Base-by-base conservation (phyloP, 225 moss, liverwort and hornwort species). In the Physcomitrium patens region DNA sequence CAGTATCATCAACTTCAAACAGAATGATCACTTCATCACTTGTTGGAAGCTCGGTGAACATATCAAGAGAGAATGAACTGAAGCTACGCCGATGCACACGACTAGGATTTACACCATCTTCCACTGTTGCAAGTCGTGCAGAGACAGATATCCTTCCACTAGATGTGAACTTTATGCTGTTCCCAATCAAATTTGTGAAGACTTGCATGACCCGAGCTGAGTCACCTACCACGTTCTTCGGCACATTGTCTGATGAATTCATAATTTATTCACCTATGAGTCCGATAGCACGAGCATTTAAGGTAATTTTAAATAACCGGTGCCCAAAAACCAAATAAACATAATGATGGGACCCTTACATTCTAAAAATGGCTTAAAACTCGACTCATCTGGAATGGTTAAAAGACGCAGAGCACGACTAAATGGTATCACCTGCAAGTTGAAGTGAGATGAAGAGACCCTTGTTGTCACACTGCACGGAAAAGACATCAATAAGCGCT, bases 1-100 rank as follows among this genome's bases (percentile, higher is more conserved):
- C 93, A 7, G 93, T 86, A 74, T 94, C 94, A 71, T 94, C 94
- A 28, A 94, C 94, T 81, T 94, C 94, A 72, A 94, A 94, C 70
- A 83, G 52, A 70, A 94, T 76, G 18, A 88, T 73, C 50, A 94
- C 88, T 82, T 88, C 80, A 53, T 88, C 83, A 67, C 73, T 72
- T 26, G 19, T 42, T 23, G 67, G 70, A 80, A 5, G 69, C 76
- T 86, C 85, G 70, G 74, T 46, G 66, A 82, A 78, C 81, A 82
- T 85, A 50, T 88, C 85, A 44, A 88, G 85, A 44, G 88, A 85
- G 69, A 88, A 88, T 50, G 88, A 80, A 63, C 88, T 82, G 76
- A 82, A 88, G 69, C 77, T 85, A 72, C 85, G 81, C n/a, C 84
- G 79, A 78, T 79, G 85, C 19, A 58, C 4, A 82, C 85, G 79